Base-by-base conservation (phyloP, 1,284 basidiomycete genomes). In the Ceraceosorus bombacis region DNA sequence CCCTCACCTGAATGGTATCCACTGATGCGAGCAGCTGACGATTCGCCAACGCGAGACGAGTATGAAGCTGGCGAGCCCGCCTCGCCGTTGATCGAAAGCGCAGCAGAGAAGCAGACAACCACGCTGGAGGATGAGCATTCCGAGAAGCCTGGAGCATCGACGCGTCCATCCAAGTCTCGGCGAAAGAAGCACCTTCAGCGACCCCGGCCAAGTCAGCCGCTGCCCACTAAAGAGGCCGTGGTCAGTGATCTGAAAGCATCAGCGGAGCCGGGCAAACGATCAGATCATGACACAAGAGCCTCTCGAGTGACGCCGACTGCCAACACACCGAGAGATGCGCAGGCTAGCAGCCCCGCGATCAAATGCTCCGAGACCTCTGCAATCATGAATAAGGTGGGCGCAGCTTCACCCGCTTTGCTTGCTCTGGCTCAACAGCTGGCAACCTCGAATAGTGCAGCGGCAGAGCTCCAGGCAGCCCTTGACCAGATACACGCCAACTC, bases 381-480 rank as follows among this genome's bases (percentile, higher is more conserved):
- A 51, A 58, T 27, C 59, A 64, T 56, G 49, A 27, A 8, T 5
- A 27, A 50, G 49, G 15, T n/a, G 8, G n/a, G 13, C 13, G 12
- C 46, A 12, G 3, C 46, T 48, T 12, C 46, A 12, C 46, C 15
- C 46, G 46, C 46, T 57, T 63, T 64, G 7, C 51, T 27, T 27
- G 27, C 27, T 27, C 27, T 27, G 27, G 27, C 27, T 27, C 27
- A 27, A 27, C 27, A 27, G 64, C 49, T 12, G 50, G 55, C 13
- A 41, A 51, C 13, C 39, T 46, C 17, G 57, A 49, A 17, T 6
- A 36, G 49, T 2, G 61, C 64, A 49, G 54, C 55, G 17, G n/a
- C 56, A 6, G 71, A 93, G 49, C 81, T 91, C 41, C 85, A 85
- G 61, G 79, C 80, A n/a, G 91, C 95, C 73, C 82, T 95, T 10